A percentile compares a stretch with the other conserved stretches of the same genome.
Conservation (phyloP, 768 basidiomycete genomes). For the Lactarius pseudohatsudake region DNA sequence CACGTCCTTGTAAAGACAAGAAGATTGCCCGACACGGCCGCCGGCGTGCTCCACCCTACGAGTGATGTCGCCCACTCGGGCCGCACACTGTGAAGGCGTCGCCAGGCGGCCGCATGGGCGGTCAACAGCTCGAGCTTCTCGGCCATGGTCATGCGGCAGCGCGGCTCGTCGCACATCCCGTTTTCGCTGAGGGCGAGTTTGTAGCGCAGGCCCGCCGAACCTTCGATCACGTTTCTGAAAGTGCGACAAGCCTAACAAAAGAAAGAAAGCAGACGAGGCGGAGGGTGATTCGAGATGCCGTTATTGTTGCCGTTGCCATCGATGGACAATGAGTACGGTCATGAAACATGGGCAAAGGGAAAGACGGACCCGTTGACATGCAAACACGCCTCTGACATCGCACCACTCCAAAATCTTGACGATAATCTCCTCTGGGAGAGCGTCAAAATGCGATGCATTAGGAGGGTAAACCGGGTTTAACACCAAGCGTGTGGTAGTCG, state of each 20-base stretch:
- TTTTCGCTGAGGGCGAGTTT: constrained; percentile 17
- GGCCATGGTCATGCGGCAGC: neutral
- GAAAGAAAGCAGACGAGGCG: neutral
- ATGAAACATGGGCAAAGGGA: neutral
- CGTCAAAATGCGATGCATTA: neutral
- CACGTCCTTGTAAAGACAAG: constrained; percentile 12
- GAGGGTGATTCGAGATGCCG: neutral
- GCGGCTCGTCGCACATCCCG: constrained; percentile 17
- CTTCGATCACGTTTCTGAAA: constrained; percentile 6
- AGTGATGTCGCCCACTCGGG: neutral
- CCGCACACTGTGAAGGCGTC: neutral
- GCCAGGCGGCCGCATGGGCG: constrained; percentile 9
- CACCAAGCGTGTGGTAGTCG: neutral
- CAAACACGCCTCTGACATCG: constrained; percentile 5
- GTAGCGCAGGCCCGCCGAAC: constrained; percentile 16
- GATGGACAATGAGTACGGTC: neutral
- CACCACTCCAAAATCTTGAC: constrained; percentile 18
- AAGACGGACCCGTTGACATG: constrained; percentile 19
- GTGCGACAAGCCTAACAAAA: constrained; percentile 13
- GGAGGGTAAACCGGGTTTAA: neutral
- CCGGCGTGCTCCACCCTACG: constrained; percentile 14
- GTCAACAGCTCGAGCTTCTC: constrained; percentile 14
- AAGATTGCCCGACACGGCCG: constrained; percentile 12
- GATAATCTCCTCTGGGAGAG: constrained; percentile 17
- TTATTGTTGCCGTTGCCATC: neutral